Base-by-base conservation (phyloP, 345 rosid genomes). In the Eucalyptus sp. region DNA sequence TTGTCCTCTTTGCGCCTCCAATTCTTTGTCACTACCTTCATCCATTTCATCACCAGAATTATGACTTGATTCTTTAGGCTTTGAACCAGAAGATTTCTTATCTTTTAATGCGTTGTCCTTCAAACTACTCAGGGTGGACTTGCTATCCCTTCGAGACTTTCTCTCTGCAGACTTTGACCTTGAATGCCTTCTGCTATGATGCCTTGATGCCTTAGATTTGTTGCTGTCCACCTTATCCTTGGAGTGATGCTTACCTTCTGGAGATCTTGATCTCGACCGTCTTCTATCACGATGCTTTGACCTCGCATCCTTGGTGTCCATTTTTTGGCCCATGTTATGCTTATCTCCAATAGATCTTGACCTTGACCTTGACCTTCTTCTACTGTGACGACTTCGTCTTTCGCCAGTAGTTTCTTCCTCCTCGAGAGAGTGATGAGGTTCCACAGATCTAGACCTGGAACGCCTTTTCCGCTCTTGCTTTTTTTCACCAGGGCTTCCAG, bases 241-340 rank as follows among this genome's bases (percentile, higher is more conserved):
- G 60, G 90, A 87, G 54, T 71, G 88, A 76, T 87, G 93, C 89
- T 92, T 93, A 92, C 89, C 92, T 90, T 97, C 97, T 64, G 91
- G 87, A 91, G 97, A 97, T 88, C 92, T 92, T 86, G 98, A 97
- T 91, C 96, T 92, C 68, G 99, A 96, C 76, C 94, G 94, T 92
- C 93, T 95, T 89, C 92, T 91, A 89, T 49, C 94, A 90, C 86
- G 93, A 90, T 91, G 92, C 91, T 91, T 94, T 54, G 80, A 88
- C 58, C 90, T 96, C 86, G 89, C 90, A 46, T 93, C 92, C 87
- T 80, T 94, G 56, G 88, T 86, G 86, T 93, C 95, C 80, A 44
- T 86, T 84, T 71, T 89, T 68, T 20, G 89, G 37, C 86, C 60
- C 46, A 76, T 88, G 56, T 8, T 66, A 87, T 87, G 88, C 87